These are phyloP conservation scores for Shiraia bambusicola DNA, from an alignment of 2,329 filamentous ascomycete species.

Conservation along the genomic window DNA sequence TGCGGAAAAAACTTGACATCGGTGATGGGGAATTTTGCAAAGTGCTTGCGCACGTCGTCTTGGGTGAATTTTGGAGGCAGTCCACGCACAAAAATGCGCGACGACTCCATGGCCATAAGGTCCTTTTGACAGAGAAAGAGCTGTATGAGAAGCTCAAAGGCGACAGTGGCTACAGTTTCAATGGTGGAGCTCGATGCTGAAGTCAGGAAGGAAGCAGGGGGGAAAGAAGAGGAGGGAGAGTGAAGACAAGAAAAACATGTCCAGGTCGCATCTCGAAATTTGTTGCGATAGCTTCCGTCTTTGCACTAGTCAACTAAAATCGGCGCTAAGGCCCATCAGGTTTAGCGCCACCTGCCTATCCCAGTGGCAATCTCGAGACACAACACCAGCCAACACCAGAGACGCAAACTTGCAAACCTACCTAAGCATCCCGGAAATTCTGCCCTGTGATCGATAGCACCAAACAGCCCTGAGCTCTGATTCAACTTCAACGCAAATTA, in stretches of 20 bases:
- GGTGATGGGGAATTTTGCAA: slow-evolving; percentile 77
- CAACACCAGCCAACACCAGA: background rate
- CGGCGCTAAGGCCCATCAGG: background rate
- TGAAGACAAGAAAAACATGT: no score
- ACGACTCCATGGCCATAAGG: slow-evolving; percentile 67
- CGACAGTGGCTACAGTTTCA: no score
- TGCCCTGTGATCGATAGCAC: no score
- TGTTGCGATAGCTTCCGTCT: no score
- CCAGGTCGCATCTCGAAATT: no score
- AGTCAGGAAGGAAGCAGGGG: no score
- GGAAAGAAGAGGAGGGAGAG: no score
- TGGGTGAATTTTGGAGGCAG: slow-evolving; percentile 84
- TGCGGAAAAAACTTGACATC: slow-evolving; percentile 90
- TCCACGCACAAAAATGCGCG: slow-evolving; percentile 69
- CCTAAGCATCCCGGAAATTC: no score
- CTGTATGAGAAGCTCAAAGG: no score
- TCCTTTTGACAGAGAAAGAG: background rate
- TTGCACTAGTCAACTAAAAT: background rate
- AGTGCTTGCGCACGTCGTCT: slow-evolving; percentile 85
- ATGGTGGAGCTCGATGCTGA: no score
- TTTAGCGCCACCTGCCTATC: no score
- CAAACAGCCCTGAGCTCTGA: background rate
- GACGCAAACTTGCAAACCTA: background rate
- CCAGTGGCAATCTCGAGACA: background rate
- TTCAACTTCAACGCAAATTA: slow-evolving; percentile 3